Percentiles rank a stretch among this genome's conserved stretches.
Conservation (phyloP, 2,329 filamentous ascomycete genomes). For the Albophoma yamanashiensis region DNA sequence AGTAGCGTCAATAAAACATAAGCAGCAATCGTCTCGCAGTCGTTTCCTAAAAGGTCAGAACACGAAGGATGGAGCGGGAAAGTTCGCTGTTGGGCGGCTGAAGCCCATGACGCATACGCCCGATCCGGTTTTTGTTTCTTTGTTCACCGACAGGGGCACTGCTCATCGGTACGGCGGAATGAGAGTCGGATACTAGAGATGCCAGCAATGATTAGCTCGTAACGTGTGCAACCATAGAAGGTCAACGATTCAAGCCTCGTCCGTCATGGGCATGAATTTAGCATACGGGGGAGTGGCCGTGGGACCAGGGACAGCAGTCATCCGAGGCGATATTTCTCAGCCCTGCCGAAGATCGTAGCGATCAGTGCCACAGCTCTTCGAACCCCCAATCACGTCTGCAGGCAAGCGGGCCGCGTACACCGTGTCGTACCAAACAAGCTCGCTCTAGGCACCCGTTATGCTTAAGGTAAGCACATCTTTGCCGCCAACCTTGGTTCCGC, state of each 20-base stretch:
- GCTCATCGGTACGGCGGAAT: neutral
- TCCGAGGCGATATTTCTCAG: too few relatives aligned
- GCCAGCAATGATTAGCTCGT: neutral
- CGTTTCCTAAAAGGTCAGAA: neutral
- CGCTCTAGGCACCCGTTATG: too few relatives aligned
- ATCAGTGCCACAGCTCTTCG: too few relatives aligned
- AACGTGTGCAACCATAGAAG: neutral
- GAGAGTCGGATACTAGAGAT: neutral
- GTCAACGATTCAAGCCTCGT: neutral
- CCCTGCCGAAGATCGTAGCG: too few relatives aligned
- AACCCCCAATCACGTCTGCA: too few relatives aligned
- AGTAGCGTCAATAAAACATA: neutral
- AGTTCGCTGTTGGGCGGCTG: neutral
- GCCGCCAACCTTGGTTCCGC: too few relatives aligned
- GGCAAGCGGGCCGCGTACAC: too few relatives aligned
- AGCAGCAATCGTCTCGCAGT: neutral
- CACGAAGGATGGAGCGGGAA: neutral
- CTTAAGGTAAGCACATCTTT: too few relatives aligned
- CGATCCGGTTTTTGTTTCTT: neutral
- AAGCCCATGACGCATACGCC: neutral
- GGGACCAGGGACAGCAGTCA: too few relatives aligned
- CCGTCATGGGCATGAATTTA: neutral
- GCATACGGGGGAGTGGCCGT: neutral
- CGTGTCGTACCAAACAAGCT: too few relatives aligned
- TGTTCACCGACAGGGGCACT: neutral